Percentiles rank a stretch among this genome's conserved stretches.
These are phyloP conservation scores for Trichoderma atroviride DNA, from an alignment of 2,329 filamentous ascomycete species.

Conservation along the genomic window DNA sequence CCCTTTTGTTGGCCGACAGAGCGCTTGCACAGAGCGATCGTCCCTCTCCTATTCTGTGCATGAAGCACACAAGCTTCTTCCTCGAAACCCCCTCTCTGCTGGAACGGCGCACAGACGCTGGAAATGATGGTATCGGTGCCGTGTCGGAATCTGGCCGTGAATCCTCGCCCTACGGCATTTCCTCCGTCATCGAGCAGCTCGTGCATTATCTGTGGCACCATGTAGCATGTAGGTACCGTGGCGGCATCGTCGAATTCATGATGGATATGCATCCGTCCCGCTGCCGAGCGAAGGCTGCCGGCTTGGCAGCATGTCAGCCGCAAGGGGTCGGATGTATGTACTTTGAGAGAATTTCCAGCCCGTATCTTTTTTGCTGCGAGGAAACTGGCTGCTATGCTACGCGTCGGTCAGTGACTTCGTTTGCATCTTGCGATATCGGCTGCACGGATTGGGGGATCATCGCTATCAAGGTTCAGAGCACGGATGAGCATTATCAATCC, in stretches of 20 bases:
- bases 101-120: background rate
- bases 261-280: background rate
- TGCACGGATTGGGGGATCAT: constrained; percentile 12
- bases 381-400: background rate
- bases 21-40: background rate
- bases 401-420: background rate
- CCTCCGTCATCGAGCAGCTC: background rate
- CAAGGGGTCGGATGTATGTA: constrained; percentile 2
- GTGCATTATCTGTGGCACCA: background rate
- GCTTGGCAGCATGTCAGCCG: constrained; percentile 19
- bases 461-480: background rate
- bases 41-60: background rate
- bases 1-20: background rate
- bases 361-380: background rate
- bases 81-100: background rate
- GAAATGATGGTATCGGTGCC: background rate
- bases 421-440: constrained; percentile 18
- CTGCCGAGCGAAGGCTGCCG: constrained; percentile 12
- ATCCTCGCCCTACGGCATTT: background rate
- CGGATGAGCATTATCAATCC: background rate
- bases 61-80: background rate
- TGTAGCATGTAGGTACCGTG: background rate
- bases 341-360: background rate
- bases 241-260: background rate
- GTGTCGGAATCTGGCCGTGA: background rate